Conservation (phyloP, 768 basidiomycete species). For the Hemileccinum rubropunctum region DNA sequence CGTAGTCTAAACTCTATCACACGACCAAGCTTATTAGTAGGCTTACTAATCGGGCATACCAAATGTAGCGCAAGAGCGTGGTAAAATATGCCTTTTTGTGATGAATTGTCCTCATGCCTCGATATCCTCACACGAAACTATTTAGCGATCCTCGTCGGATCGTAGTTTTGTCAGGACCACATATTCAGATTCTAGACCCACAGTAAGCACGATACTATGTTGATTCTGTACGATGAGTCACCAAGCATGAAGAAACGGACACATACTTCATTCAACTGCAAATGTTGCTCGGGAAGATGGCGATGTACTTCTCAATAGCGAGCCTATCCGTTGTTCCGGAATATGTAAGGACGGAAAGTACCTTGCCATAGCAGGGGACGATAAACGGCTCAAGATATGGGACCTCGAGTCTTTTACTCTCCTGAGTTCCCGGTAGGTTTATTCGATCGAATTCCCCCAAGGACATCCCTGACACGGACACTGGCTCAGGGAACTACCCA, state of each 20-base stretch:
- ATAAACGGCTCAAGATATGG: slow-evolving; percentile 82
- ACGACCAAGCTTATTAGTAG: no score
- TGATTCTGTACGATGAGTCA: slow-evolving; percentile 5
- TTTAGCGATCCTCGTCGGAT: slow-evolving; percentile 36
- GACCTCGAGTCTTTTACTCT: slow-evolving; percentile 52
- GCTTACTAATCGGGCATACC: no score
- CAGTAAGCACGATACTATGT: slow-evolving; percentile 38
- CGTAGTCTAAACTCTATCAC: neutral
- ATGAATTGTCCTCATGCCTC: slow-evolving; percentile 28
- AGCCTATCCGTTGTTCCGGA: slow-evolving; percentile 59
- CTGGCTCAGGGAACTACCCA: slow-evolving; percentile 66
- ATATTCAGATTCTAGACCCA: slow-evolving; percentile 58
- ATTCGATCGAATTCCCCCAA: neutral
- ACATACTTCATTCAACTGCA: slow-evolving; percentile 44
- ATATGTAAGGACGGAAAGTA: slow-evolving; percentile 43
- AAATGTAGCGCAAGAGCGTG: no score
- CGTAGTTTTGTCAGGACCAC: slow-evolving; percentile 55
- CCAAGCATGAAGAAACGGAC: slow-evolving; percentile 46
- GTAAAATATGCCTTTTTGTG: no score
- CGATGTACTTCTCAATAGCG: slow-evolving; percentile 41
- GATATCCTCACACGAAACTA: slow-evolving; percentile 50
- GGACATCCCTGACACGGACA: neutral
- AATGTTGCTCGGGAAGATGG: slow-evolving; percentile 30
- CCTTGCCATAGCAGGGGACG: slow-evolving; percentile 68
- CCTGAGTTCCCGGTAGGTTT: slow-evolving; percentile 58